A percentile compares a stretch with the other conserved stretches of the same genome.
Conservation (phyloP, 768 basidiomycete genomes). For the Candolleomyces eurysporus region DNA sequence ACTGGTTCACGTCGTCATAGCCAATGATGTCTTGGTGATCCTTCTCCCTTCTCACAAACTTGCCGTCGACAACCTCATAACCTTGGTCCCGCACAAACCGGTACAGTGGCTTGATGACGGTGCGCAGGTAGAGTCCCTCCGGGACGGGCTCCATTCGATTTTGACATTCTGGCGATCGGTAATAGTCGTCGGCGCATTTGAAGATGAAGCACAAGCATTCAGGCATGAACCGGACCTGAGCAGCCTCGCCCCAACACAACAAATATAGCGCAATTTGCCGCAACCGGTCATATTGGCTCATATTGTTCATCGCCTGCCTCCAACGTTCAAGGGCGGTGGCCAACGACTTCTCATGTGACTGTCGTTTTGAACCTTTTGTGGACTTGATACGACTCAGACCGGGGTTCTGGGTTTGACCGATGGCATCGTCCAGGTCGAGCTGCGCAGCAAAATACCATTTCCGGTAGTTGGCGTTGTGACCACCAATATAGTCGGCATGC, state of each 20-base stretch:
- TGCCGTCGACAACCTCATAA: conserved; percentile 93
- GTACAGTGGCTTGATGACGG: conserved; percentile 92
- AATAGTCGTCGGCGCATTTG: conserved; percentile 99
- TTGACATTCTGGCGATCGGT: conserved; percentile 98
- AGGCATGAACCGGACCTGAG: conserved; percentile 94
- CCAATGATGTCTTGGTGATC: conserved; percentile 96
- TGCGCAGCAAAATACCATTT: conserved; percentile 99
- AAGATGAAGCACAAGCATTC: conserved; percentile 99
- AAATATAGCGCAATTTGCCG: conserved; percentile 95
- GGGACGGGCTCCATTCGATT: conserved; percentile 87
- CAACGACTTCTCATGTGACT: conserved; percentile 60
- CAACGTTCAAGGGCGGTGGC: conserved; percentile 87
- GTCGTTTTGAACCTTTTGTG: conserved; percentile 50
- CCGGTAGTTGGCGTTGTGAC: conserved; percentile 97
- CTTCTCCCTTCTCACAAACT: conserved; percentile 88
- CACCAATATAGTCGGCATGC: conserved; percentile 98
- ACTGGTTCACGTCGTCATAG: conserved; percentile 97
- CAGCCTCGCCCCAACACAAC: conserved; percentile 97
- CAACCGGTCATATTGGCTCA: conserved; percentile 97
- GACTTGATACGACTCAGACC: conserved; percentile 84
- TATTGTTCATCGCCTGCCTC: conserved; percentile 97
- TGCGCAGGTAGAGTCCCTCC: conserved; percentile 90
- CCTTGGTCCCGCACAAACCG: conserved; percentile 97
- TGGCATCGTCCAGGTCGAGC: conserved; percentile 96
- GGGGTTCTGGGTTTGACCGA: conserved; percentile 89